Conservation (phyloP, 768 basidiomycete species). For the Xanthoconium purpureum region DNA sequence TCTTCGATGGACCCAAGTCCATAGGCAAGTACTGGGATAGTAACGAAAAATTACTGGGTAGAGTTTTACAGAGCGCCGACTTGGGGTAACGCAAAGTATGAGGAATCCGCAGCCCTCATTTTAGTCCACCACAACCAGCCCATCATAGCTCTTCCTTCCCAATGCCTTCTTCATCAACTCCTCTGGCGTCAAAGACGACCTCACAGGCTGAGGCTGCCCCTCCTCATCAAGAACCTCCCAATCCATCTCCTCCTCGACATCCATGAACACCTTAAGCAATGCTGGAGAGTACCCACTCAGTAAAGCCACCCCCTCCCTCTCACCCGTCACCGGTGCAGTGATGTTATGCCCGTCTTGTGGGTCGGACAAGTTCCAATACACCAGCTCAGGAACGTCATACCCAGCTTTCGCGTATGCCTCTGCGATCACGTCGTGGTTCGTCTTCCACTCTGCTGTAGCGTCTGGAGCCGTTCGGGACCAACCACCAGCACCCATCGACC, state of each 20-base stretch:
- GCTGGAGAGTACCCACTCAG: constrained; percentile 68
- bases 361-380: constrained; percentile 62
- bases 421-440: constrained; percentile 58
- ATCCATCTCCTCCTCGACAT: constrained; percentile 38
- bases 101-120: background rate
- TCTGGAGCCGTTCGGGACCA: no score
- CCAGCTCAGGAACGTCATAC: constrained; percentile 69
- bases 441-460: constrained; percentile 44
- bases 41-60: no score
- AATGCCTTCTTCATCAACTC: constrained; percentile 48
- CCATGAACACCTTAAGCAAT: constrained; percentile 73
- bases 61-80: no score
- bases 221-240: constrained; percentile 39
- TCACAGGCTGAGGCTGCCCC: constrained; percentile 20
- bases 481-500: no score
- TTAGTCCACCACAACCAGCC: constrained; percentile 31
- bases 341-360: constrained; percentile 11
- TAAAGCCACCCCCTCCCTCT: constrained; percentile 61
- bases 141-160: constrained; percentile 48
- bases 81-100: no score
- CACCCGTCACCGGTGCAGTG: constrained; percentile 48
- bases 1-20: no score
- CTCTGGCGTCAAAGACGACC: constrained; percentile 38
- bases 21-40: no score
- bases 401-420: constrained; percentile 56